phyloP scores from a whole-genome alignment of 768 basidiomycete species.

The Calocybe indica region DNA sequence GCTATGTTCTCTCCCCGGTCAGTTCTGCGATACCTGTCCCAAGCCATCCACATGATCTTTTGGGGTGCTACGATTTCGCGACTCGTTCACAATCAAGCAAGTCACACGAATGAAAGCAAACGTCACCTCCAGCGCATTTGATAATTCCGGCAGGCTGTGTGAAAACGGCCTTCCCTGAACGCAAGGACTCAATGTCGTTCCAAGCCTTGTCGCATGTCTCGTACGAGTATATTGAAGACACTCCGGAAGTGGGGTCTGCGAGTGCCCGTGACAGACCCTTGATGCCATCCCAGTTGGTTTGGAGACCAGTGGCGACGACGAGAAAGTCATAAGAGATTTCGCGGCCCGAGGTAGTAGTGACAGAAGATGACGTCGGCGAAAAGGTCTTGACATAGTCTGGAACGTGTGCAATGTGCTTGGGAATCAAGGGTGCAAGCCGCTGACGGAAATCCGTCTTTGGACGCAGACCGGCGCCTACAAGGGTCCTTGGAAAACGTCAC shows the following conservation, averaged over 20 bases:
- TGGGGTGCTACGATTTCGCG: slow-evolving; percentile 55
- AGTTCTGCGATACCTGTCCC: slow-evolving; percentile 71
- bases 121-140: slow-evolving; percentile 86
- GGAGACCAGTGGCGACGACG: slow-evolving; percentile 84
- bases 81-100: neutral
- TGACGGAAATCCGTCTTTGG: slow-evolving; percentile 64
- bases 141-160: slow-evolving; percentile 91
- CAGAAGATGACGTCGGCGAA: slow-evolving; percentile 64
- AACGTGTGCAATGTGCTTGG: slow-evolving; percentile 65
- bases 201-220: slow-evolving; percentile 87
- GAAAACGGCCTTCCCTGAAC: slow-evolving; percentile 82
- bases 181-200: slow-evolving; percentile 72
- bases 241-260: slow-evolving; percentile 68
- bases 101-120: neutral
- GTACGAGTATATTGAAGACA: slow-evolving; percentile 91
- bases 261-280: slow-evolving; percentile 71
- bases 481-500: slow-evolving; percentile 51
- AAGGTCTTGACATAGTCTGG: slow-evolving; percentile 69
- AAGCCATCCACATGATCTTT: slow-evolving; percentile 97
- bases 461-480: slow-evolving; percentile 85
- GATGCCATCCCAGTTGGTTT: slow-evolving; percentile 79
- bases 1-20: slow-evolving; percentile 51
- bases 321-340: slow-evolving; percentile 77
- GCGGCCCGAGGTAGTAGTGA: slow-evolving; percentile 68
- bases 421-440: slow-evolving; percentile 65